Evolutionary conservation across 2,329 filamentous ascomycete genomes (phyloP).

Genomic region (Calonectria honghensis): DNA sequence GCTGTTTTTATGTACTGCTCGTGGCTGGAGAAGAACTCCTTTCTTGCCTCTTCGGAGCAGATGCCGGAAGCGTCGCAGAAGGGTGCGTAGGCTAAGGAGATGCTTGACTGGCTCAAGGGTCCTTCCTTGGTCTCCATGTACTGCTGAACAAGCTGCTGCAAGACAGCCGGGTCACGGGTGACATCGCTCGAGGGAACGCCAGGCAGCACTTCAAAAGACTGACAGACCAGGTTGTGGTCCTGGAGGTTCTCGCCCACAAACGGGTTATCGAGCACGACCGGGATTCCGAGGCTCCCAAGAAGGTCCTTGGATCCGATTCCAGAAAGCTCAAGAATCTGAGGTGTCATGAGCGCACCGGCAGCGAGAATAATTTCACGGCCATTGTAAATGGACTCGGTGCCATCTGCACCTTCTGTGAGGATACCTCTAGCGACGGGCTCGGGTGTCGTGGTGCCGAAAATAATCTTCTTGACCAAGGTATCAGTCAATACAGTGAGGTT

Average conservation of each 20-base stretch:
- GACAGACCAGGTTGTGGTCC: constrained; percentile 3
- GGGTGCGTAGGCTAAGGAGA: neutral
- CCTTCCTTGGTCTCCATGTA: neutral
- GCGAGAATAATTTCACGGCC: constrained; percentile 6
- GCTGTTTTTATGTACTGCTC: neutral
- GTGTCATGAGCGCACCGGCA: neutral
- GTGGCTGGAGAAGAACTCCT: constrained; percentile 2
- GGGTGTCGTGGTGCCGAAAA: neutral
- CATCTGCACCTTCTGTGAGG: neutral
- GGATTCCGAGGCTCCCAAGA: neutral
- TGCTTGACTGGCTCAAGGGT: constrained; percentile 3
- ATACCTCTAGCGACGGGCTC: constrained; percentile 4
- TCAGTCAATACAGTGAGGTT: constrained; percentile 5
- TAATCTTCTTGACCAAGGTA: neutral
- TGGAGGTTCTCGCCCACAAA: constrained; percentile 12
- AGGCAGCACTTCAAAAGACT: constrained; percentile 9
- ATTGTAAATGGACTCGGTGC: neutral
- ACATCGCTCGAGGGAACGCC: neutral
- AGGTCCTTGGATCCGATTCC: constrained; percentile 17
- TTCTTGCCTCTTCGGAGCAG: neutral
- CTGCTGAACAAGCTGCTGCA: neutral
- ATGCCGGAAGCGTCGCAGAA: constrained; percentile 5
- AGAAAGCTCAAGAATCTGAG: constrained; percentile 10
- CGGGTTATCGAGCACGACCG: constrained; percentile 1
- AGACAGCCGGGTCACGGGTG: neutral